phyloP scores from a whole-genome alignment of 2,329 filamentous ascomycete species.

The Aspergillus arachidicola region DNA sequence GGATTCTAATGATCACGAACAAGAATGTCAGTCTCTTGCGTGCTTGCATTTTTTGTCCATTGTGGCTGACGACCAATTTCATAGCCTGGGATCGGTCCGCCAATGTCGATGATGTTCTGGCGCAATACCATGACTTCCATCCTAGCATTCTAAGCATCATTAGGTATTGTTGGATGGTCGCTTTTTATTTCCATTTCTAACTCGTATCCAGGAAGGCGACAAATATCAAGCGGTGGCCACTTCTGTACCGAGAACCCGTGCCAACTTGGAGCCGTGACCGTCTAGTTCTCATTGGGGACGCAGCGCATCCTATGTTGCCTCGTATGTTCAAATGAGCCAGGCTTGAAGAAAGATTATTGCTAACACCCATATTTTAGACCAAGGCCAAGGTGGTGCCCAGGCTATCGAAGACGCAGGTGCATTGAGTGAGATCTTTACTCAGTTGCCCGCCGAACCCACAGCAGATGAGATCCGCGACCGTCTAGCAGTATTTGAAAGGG shows the following conservation, averaged over 20 bases:
- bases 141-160: not conserved
- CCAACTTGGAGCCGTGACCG: constrained; percentile 26
- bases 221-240: constrained; percentile 24
- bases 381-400: not conserved
- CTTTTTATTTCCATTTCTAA: not conserved
- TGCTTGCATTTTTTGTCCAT: not conserved
- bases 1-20: not conserved
- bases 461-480: not conserved
- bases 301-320: constrained; percentile 29
- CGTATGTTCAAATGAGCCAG: not conserved
- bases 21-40: not conserved
- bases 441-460: not conserved
- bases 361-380: not conserved
- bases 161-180: not conserved
- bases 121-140: not conserved
- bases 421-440: not conserved
- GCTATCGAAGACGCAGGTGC: not conserved
- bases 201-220: not conserved
- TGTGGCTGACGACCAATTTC: not conserved
- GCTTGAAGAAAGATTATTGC: not conserved
- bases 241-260: constrained; percentile 31
- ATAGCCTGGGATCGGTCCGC: not conserved
- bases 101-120: not conserved
- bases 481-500: not conserved
- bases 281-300: constrained; percentile 35